Base-by-base conservation (phyloP, 2,329 filamentous ascomycete species). In the Helotiales sp. region DNA sequence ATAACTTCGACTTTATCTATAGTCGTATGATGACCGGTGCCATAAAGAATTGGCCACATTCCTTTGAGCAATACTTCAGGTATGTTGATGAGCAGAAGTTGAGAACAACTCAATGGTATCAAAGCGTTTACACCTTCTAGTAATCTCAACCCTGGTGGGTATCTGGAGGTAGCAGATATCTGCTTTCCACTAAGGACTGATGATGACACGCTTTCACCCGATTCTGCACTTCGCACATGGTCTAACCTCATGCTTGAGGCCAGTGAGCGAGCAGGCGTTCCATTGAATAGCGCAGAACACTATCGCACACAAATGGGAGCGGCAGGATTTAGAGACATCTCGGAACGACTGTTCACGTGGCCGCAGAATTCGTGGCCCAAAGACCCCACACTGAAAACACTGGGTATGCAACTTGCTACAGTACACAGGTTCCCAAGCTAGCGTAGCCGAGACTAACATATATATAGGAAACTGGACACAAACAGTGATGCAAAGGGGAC, bases 351-450 rank as follows among this genome's bases (percentile, higher is more conserved):
- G 5, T 78, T 74, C 64, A 78, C 77, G 66, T 77, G 80, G 71
- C 81, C 81, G 0, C 73, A 75, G 34, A 80, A 78, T 58, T 65
- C 70, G 15, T 84, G 81, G 81, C 76, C 81, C 0, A 77, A 75
- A 50, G 76, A 82, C 54, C 70, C 73, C n/a, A n/a, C n/a, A n/a
- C n/a, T n/a, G n/a, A n/a, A n/a, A n/a, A n/a, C n/a, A n/a, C n/a
- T n/a, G n/a, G n/a, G n/a, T 13, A 34, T 34, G 31, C n/a, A n/a
- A n/a, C n/a, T n/a, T n/a, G n/a, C n/a, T n/a, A n/a, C n/a, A n/a
- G n/a, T n/a, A n/a, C n/a, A n/a, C n/a, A n/a, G n/a, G n/a, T n/a
- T n/a, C n/a, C n/a, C n/a, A n/a, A n/a, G n/a, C n/a, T n/a, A n/a
- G n/a, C n/a, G n/a, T n/a, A n/a, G n/a, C n/a, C n/a, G n/a, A n/a